Base-by-base conservation (phyloP, 2,329 filamentous ascomycete species). In the Parastagonospora avenae region DNA sequence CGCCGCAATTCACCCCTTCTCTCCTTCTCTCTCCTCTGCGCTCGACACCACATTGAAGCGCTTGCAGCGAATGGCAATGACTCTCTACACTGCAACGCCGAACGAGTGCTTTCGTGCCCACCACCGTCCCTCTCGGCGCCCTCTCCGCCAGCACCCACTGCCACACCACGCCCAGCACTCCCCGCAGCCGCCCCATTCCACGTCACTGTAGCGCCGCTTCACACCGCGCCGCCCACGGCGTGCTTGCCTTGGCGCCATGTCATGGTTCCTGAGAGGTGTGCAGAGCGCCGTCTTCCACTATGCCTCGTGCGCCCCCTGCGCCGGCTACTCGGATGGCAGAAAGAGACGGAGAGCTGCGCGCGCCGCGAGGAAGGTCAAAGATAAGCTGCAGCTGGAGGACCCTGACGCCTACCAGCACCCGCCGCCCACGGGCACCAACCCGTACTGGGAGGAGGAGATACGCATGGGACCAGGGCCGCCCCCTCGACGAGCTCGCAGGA, bases 371-470 rank as follows among this genome's bases (percentile, higher is more conserved):
- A 79, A 83, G 60, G 84, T 88, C 60, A 87, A 89, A 70, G 81
- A 82, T 39, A 83, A 80, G 52, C 74, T 86, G 50, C 83, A 89
- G 61, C 82, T 82, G 47, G 85, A 91, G 58, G 85, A 92, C 69
- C 90, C 90, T 0, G 85, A 84, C 35, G 74, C 85, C 9, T 94
- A 96, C 72, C 82, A 85, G 43, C 92, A 97, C 65, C 92, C 89
- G 1, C 85, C 86, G 38, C 90, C 91, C 1, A 94, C 91, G 64
- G 88, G 87, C 66, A 96, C 91, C 27, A 97, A 97, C 66, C 87
- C 88, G 10, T 91, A 90, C 75, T 97, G 92, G 92, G 79, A 83
- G 29, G 89, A 94, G 68, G 92, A 97, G 74, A 95, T 97, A 59
- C 81, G 80, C 55, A 82, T 92, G 75, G 92, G 92, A 0, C 92